A percentile compares a stretch with the other conserved stretches of the same genome.
These are phyloP conservation scores for Davidsoniella eucalypti DNA, from an alignment of 2,329 filamentous ascomycete genomes.

Conservation along the genomic window DNA sequence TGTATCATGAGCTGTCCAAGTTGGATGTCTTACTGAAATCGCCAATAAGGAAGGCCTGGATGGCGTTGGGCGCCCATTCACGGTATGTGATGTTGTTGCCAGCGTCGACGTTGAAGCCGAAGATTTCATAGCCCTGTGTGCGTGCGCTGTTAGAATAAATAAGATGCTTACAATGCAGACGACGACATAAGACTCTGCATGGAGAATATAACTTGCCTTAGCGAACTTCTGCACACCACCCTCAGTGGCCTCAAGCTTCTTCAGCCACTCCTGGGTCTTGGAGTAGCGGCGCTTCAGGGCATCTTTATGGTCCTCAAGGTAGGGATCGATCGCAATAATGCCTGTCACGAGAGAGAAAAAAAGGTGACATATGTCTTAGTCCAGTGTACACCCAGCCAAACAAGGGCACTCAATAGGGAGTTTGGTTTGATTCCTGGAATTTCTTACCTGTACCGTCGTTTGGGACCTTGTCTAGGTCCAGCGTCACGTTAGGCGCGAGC, in stretches of 20 bases:
- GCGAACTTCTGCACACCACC: conserved; percentile 88
- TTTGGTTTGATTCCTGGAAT: neutral
- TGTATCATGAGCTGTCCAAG: neutral
- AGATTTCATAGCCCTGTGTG: conserved; percentile 62
- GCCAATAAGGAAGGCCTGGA: conserved; percentile 70
- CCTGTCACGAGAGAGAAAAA: conserved; percentile 32
- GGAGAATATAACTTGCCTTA: conserved; percentile 32
- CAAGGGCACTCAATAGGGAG: too few relatives aligned
- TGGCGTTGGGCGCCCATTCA: conserved; percentile 91
- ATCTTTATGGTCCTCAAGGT: conserved; percentile 70
- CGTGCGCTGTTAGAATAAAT: neutral
- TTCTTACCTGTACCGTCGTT: conserved; percentile 56
- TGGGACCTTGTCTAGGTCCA: conserved; percentile 23
- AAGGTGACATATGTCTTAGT: neutral
- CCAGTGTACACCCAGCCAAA: neutral
- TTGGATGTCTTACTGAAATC: conserved; percentile 61
- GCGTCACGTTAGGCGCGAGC: conserved; percentile 12
- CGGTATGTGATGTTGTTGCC: conserved; percentile 80
- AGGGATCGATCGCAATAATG: conserved; percentile 75
- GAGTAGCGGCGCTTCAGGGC: conserved; percentile 59
- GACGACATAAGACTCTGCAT: neutral
- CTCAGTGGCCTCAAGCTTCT: conserved; percentile 64
- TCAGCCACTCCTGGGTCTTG: conserved; percentile 75
- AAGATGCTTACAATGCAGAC: neutral
- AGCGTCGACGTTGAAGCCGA: conserved; percentile 65